A percentile compares a stretch with the other conserved stretches of the same genome.
Evolutionary conservation across 306 rosid genomes (phyloP).

Genomic region (Arachis stenosperma): DNA sequence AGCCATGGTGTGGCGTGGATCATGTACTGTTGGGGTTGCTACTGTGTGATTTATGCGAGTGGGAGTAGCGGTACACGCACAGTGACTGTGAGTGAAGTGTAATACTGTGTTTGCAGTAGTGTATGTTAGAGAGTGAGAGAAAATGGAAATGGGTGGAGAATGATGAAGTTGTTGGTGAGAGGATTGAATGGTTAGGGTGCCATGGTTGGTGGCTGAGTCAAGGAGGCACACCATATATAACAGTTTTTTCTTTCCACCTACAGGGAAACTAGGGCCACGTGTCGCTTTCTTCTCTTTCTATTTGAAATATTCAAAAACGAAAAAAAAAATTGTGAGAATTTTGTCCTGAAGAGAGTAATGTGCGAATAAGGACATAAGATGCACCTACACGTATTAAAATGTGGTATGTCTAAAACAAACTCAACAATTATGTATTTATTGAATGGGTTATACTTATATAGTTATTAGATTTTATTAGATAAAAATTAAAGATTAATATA

Average conservation of each 20-base stretch:
- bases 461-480: too few species aligned
- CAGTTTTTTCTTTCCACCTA: conserved; percentile 38
- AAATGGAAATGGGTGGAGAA: neutral
- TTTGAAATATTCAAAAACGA: neutral
- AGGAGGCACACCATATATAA: conserved; percentile 43
- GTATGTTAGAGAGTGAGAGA: neutral
- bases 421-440: too few species aligned
- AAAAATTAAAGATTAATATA: too few species aligned
- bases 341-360: too few species aligned
- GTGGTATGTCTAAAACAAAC: too few species aligned
- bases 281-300: neutral
- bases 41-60: neutral
- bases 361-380: too few species aligned
- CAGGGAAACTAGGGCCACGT: conserved; percentile 40
- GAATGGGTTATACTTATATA: too few species aligned
- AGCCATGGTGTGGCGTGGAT: conserved; percentile 61
- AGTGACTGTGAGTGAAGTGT: neutral
- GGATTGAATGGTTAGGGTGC: neutral
- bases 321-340: too few species aligned
- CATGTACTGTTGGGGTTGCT: conserved; percentile 18
- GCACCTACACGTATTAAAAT: too few species aligned
- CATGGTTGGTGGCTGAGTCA: neutral
- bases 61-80: neutral
- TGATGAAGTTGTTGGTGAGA: neutral
- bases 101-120: neutral